Evolutionary conservation across 2,329 filamentous ascomycete genomes (phyloP).

Genomic region (Leptosphaerulina australis): DNA sequence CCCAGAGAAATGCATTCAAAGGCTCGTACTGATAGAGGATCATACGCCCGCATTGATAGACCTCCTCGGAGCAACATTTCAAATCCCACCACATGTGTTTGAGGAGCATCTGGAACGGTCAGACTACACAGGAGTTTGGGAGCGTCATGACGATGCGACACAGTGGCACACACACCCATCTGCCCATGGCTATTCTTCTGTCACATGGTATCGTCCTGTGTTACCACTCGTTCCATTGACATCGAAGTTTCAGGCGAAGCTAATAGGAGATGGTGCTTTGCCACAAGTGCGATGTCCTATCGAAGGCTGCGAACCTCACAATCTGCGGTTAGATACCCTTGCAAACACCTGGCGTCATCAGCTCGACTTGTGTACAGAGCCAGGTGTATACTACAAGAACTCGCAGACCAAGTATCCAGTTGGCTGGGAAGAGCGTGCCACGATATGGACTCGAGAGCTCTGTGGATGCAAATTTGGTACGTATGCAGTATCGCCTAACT

Average conservation of each 20-base stretch:
- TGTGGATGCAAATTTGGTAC: background rate
- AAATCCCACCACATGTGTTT: constrained; percentile 25
- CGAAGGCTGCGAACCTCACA: background rate
- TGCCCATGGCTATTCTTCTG: background rate
- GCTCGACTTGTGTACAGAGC: background rate
- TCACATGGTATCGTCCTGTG: background rate
- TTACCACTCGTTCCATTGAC: background rate
- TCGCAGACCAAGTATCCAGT: background rate
- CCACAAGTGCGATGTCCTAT: background rate
- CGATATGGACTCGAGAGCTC: background rate
- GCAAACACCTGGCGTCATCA: constrained; percentile 1
- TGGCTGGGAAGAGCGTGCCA: background rate
- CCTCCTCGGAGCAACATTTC: constrained; percentile 21
- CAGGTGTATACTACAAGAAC: background rate
- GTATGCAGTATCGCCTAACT: no score
- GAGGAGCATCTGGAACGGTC: constrained; percentile 22
- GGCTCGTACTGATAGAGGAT: constrained; percentile 21
- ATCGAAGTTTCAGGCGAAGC: background rate
- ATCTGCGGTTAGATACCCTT: background rate
- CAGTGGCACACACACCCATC: background rate
- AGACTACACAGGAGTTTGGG: constrained; percentile 8
- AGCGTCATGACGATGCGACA: background rate
- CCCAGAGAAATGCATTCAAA: background rate
- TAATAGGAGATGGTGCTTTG: background rate
- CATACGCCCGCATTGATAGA: constrained; percentile 18